Conservation (phyloP, 2,329 filamentous ascomycete genomes). For the Xylaria hypoxylon region DNA sequence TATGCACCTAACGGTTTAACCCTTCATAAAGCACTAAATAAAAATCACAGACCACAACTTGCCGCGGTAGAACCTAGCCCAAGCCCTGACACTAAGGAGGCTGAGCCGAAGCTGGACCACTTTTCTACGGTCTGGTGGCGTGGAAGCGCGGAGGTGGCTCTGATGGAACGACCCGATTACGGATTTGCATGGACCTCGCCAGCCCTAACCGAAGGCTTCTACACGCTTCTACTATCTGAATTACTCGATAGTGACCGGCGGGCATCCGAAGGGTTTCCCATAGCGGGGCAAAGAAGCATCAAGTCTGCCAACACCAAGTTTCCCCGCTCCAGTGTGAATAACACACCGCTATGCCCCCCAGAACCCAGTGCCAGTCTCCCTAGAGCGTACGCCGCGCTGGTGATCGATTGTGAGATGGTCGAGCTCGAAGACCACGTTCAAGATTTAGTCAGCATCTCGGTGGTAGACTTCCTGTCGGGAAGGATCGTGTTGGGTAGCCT, state of each 20-base stretch:
- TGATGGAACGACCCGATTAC: not conserved
- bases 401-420: slow-evolving; percentile 64
- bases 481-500: slow-evolving; percentile 58
- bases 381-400: slow-evolving; percentile 52
- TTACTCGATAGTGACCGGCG: not conserved
- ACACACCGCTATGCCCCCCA: slow-evolving; percentile 9
- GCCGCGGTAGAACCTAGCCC: not conserved
- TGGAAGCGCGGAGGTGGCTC: not conserved
- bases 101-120: not conserved
- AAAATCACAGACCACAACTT: not conserved
- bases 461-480: slow-evolving; percentile 60
- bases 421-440: slow-evolving; percentile 41
- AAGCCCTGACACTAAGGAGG: not conserved
- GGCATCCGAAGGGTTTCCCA: slow-evolving; percentile 4
- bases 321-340: not conserved
- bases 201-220: not conserved
- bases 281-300: too few species aligned
- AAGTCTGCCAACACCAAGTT: too few species aligned
- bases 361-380: not conserved
- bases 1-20: not conserved
- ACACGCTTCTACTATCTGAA: not conserved
- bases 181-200: slow-evolving; percentile 23
- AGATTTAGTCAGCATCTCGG: slow-evolving; percentile 45
- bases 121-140: slow-evolving; percentile 15
- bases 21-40: not conserved